Conservation (phyloP, 2,329 filamentous ascomycete species). For the Neofusicoccum laricinum region DNA sequence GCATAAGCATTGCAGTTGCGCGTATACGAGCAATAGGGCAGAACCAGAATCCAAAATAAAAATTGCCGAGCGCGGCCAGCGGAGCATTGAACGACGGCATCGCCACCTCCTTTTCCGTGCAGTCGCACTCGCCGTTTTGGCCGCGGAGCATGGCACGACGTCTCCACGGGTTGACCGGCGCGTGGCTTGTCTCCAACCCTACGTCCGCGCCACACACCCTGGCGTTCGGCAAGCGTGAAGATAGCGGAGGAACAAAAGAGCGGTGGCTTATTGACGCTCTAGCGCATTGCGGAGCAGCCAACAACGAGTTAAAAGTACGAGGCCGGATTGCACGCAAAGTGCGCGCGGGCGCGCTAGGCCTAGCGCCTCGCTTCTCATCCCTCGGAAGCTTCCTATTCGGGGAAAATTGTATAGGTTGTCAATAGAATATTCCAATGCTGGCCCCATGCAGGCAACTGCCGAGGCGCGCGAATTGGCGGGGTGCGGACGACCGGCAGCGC, state of each 20-base stretch:
- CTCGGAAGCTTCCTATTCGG: conserved; percentile 2
- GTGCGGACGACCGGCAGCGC: background rate
- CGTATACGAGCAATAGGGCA: background rate
- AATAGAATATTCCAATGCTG: background rate
- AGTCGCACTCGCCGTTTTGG: background rate
- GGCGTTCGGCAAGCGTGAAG: background rate
- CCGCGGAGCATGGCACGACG: background rate
- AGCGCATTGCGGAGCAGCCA: background rate
- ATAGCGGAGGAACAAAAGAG: background rate
- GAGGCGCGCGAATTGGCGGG: background rate
- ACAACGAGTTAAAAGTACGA: background rate
- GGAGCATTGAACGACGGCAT: background rate
- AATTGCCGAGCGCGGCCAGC: background rate
- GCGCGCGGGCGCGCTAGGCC: background rate
- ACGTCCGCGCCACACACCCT: too few species aligned
- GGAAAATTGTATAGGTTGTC: background rate
- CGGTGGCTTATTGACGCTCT: background rate
- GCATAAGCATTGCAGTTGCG: background rate
- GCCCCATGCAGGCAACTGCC: background rate
- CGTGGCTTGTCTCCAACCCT: too few species aligned
- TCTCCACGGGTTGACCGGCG: too few species aligned
- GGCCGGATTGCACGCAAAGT: background rate
- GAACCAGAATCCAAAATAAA: background rate
- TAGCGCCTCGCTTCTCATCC: background rate
- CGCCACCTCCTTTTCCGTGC: conserved; percentile 7